Percentiles rank a stretch among this genome's conserved stretches.
Conservation (phyloP, 2,329 filamentous ascomycete species). For the Cytospora piceicola region DNA sequence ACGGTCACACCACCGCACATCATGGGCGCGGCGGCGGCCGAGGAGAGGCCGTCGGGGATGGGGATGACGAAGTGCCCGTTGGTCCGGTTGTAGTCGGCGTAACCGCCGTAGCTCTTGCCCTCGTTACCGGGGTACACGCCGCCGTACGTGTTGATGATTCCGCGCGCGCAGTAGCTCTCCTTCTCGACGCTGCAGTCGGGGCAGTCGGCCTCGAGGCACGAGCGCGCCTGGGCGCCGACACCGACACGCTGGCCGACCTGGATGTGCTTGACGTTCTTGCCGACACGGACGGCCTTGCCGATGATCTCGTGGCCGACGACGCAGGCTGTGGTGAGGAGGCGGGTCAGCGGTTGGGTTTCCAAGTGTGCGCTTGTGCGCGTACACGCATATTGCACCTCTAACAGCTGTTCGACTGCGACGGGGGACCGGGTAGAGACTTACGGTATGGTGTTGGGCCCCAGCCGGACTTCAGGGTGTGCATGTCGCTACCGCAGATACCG, state of each 20-base stretch:
- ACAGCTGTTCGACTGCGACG: neutral
- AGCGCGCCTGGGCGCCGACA: constrained; percentile 60
- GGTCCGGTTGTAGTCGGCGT: constrained; percentile 41
- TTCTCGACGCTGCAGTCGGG: constrained; percentile 43
- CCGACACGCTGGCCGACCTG: constrained; percentile 64
- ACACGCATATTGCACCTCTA: neutral
- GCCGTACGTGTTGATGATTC: constrained; percentile 55
- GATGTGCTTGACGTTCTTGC: constrained; percentile 49
- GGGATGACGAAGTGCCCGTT: constrained; percentile 50
- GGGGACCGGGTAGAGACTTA: constrained; percentile 34
- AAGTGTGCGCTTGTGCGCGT: neutral
- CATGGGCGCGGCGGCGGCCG: constrained; percentile 59
- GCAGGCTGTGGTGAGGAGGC: constrained; percentile 39
- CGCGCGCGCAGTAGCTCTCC: constrained; percentile 45
- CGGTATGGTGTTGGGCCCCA: constrained; percentile 49
- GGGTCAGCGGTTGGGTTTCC: neutral
- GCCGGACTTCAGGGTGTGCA: constrained; percentile 58
- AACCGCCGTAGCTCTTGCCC: constrained; percentile 63
- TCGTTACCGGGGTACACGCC: constrained; percentile 52
- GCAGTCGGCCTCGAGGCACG: constrained; percentile 53
- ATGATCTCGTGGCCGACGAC: constrained; percentile 66
- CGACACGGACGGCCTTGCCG: constrained; percentile 56
- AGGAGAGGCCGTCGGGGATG: constrained; percentile 47
- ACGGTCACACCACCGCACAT: constrained; percentile 71
- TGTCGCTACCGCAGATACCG: constrained; percentile 63